phyloP scores from a whole-genome alignment of 2,329 filamentous ascomycete genomes.

The Fonsecaea erecta region DNA sequence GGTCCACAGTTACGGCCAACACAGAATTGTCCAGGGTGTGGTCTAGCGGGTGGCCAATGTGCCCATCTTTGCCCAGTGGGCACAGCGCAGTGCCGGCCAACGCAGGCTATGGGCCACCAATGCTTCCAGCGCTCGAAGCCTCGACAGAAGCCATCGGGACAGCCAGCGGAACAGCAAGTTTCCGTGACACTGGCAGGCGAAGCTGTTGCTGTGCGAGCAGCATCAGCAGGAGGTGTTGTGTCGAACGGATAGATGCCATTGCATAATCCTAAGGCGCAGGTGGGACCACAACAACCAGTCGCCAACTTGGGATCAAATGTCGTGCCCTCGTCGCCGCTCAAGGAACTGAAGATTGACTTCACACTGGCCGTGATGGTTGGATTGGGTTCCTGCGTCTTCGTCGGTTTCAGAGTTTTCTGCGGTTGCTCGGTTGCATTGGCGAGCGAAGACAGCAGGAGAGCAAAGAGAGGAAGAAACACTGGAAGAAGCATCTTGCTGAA shows the following conservation, averaged over 20 bases:
- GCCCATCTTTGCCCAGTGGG: slow-evolving; percentile 7
- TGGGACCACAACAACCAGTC: slow-evolving; percentile 7
- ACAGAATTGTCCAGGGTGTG: too few species aligned
- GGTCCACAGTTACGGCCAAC: neutral
- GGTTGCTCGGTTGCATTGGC: neutral
- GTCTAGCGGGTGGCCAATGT: neutral
- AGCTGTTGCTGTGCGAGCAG: slow-evolving; percentile 3
- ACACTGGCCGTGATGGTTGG: slow-evolving; percentile 18
- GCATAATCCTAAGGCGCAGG: slow-evolving; percentile 17
- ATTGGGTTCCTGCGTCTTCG: neutral
- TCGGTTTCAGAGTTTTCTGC: neutral
- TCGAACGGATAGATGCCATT: slow-evolving; percentile 12
- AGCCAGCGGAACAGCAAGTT: slow-evolving; percentile 9
- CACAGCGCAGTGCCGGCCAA: slow-evolving; percentile 3
- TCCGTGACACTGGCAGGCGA: slow-evolving; percentile 5
- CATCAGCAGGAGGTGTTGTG: neutral
- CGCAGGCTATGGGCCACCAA: slow-evolving; percentile 4
- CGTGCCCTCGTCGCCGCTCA: neutral
- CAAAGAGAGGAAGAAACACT: neutral
- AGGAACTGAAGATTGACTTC: slow-evolving; percentile 22
- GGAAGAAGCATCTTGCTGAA: neutral
- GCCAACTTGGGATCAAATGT: neutral
- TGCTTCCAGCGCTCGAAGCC: neutral
- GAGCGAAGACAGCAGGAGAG: slow-evolving; percentile 5
- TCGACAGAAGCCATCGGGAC: slow-evolving; percentile 10